Base-by-base conservation (phyloP, 768 basidiomycete species). In the Kwoniella shandongensis region DNA sequence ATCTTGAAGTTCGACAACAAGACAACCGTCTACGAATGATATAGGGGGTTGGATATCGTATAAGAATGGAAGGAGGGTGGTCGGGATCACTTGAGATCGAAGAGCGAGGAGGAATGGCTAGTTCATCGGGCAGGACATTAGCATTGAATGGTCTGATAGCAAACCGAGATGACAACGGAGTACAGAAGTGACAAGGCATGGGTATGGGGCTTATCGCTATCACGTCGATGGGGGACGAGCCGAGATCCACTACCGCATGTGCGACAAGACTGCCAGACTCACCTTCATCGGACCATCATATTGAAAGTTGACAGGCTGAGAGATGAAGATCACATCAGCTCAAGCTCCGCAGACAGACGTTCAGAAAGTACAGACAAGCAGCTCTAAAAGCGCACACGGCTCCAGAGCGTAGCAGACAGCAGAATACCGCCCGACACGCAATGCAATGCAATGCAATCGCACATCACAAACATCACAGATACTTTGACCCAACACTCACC, bases 1-100 rank as follows among this genome's bases (percentile, higher is more conserved):
- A 56, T 80, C 79, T 62, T 78, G 76, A n/a, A 80, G 68, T 56
- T 80, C 79, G 48, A 80, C 77, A 18, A 79, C 77, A 17, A 79
- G 67, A 57, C 78, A 79, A 10, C 78, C 78, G 44, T 73, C 63
- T 7, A 67, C 64, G 44, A 67, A 64, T 4, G 67, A 63, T 11
- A 67, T 53, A 15, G 65, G 59, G 3, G 62, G 63, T 13, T 45
- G 42, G 45, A 66, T 59, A 49, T 73, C 69, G 54, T 78, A 76
- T 25, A 79, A 59, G 26, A 75, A 70, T 25, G 76, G 73, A 3
- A 79, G 66, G 46, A 79, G 67, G 38, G 70, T 62, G 5, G 70
- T 64, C 4, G 78, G 78, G 22, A 79, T 74, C 48, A 71, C 71
- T 49, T 79, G 79, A 20, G 78, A 69, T 22, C 77, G 69, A 17